Percentiles rank a stretch among this genome's conserved stretches.
Conservation (phyloP, 129 eudicot genomes). For the Artemisia tridentata region DNA sequence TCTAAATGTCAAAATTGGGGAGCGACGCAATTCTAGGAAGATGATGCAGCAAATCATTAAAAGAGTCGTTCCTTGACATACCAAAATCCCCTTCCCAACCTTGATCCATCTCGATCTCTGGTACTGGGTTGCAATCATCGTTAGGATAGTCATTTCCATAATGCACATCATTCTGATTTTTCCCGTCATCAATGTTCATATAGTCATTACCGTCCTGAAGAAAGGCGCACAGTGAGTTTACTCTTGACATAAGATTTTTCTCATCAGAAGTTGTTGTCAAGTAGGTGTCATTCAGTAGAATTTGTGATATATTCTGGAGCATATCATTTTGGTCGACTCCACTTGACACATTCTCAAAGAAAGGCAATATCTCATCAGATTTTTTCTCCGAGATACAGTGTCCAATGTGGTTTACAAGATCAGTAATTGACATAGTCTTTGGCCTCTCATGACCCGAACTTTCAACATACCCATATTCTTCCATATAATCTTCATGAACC, state of each 20-base stretch:
- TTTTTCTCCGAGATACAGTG: conserved; percentile 40
- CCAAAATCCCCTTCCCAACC: conserved; percentile 2
- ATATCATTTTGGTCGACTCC: conserved; percentile 31
- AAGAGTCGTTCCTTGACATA: conserved; percentile 55
- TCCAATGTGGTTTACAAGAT: conserved; percentile 53
- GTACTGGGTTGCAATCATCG: conserved; percentile 1
- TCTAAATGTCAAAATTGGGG: conserved; percentile 32
- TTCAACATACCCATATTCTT: conserved; percentile 6
- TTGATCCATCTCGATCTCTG: neutral
- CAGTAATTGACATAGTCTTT: conserved; percentile 39
- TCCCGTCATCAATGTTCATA: conserved; percentile 1
- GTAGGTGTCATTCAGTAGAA: conserved; percentile 43
- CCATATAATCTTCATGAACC: conserved; percentile 1
- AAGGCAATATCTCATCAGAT: conserved; percentile 26
- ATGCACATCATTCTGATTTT: conserved; percentile 1
- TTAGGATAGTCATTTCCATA: conserved; percentile 13
- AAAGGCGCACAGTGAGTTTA: conserved; percentile 55
- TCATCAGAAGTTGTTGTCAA: conserved; percentile 44
- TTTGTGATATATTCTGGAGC: conserved; percentile 44
- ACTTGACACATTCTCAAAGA: conserved; percentile 12
- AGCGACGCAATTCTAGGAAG: conserved; percentile 61
- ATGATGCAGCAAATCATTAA: conserved; percentile 40
- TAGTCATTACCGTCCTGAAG: conserved; percentile 23
- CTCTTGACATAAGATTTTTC: conserved; percentile 46
- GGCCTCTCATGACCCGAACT: neutral